Evolutionary conservation across 164 flowering plant species (phyloP).

Genomic region (Tetracentron sinense): DNA sequence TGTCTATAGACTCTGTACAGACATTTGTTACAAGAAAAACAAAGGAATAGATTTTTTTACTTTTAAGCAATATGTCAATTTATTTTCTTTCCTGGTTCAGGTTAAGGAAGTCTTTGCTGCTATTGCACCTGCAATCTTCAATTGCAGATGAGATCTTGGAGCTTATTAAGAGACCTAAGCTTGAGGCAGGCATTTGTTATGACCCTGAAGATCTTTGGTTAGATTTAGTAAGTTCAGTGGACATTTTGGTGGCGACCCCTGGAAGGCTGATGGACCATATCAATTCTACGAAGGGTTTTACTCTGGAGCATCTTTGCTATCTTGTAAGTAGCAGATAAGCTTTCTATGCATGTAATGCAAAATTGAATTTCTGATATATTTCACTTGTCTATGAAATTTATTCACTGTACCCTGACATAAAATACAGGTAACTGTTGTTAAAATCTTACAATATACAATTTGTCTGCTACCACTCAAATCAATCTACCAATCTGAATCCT

Average conservation of each 20-base stretch:
- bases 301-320: constrained; percentile 83
- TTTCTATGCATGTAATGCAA: neutral
- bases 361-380: neutral
- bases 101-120: constrained; percentile 81
- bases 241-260: constrained; percentile 92
- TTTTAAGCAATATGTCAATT: neutral
- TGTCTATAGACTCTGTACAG: neutral
- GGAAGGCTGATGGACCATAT: constrained; percentile 96
- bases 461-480: no score
- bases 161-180: constrained; percentile 61
- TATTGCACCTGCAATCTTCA: constrained; percentile 87
- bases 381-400: no score
- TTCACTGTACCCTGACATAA: no score
- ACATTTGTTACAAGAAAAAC: neutral
- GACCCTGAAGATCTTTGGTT: constrained; percentile 49
- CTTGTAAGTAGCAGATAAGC: constrained; percentile 51
- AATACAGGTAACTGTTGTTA: no score
- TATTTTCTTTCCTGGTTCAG: constrained; percentile 33
- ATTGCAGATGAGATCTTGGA: constrained; percentile 72
- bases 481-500: no score
- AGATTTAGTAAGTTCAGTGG: constrained; percentile 57
- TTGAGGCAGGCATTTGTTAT: constrained; percentile 59
- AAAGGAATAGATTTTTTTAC: neutral
- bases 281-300: constrained; percentile 75
- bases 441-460: no score